These are phyloP conservation scores for Apophysomyces elegans DNA, from an alignment of 371 early-diverging fungal genomes.

Conservation along the genomic window DNA sequence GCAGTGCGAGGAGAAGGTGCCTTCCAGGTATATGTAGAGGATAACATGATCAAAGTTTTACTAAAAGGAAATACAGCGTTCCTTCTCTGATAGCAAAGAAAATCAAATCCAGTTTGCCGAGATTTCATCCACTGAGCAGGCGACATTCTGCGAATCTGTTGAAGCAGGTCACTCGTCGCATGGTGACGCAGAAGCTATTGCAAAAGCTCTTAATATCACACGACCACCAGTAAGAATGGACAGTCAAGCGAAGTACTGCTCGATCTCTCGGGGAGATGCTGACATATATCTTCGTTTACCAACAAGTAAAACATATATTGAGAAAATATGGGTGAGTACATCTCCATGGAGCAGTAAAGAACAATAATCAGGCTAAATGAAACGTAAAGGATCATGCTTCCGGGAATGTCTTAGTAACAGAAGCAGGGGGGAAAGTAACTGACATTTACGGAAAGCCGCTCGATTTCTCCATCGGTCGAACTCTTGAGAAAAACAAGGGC, in stretches of 20 bases:
- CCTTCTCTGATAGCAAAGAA: constrained; percentile 63
- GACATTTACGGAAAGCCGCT: constrained; percentile 86
- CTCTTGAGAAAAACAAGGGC: constrained; percentile 84
- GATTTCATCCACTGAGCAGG: constrained; percentile 58
- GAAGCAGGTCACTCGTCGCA: constrained; percentile 94
- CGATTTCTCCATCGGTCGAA: constrained; percentile 89
- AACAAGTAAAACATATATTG: constrained; percentile 77
- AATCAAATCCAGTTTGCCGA: constrained; percentile 65
- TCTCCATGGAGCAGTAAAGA: background rate
- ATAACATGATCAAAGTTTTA: background rate
- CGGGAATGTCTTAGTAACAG: constrained; percentile 85
- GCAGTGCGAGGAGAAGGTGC: constrained; percentile 88
- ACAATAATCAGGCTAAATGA: background rate
- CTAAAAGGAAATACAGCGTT: constrained; percentile 52
- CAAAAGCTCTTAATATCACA: constrained; percentile 73
- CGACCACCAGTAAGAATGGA: constrained; percentile 87
- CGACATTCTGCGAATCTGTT: constrained; percentile 93
- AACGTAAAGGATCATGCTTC: constrained; percentile 88
- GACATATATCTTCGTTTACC: constrained; percentile 92
- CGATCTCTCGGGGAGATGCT: constrained; percentile 86
- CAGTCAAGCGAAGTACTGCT: constrained; percentile 92
- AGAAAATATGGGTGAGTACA: constrained; percentile 92
- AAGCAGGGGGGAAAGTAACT: constrained; percentile 94
- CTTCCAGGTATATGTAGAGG: constrained; percentile 69
- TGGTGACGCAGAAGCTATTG: constrained; percentile 78